phyloP scores from a whole-genome alignment of 2,329 filamentous ascomycete genomes.

The Geosmithia putterillii region DNA sequence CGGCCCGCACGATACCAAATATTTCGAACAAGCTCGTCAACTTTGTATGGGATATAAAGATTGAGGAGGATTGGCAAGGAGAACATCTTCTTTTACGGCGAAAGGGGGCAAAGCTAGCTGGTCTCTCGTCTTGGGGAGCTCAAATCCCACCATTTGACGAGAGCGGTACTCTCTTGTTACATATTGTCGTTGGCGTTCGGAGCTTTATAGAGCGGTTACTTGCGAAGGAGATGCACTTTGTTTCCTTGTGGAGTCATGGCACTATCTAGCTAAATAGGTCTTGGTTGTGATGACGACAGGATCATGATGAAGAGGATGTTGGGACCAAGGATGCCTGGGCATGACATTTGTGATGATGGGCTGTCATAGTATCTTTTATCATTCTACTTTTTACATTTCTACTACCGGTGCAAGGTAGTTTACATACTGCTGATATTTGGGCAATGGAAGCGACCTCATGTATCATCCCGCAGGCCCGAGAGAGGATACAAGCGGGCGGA shows the following conservation, averaged over 20 bases:
- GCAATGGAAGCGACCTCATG: not conserved
- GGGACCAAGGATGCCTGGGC: not conserved
- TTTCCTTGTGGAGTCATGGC: constrained; percentile 1
- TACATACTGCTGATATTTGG: not conserved
- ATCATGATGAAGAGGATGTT: not conserved
- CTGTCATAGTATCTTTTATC: not conserved
- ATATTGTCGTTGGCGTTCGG: constrained; percentile 16
- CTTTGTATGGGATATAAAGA: not conserved
- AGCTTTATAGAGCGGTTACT: constrained; percentile 11
- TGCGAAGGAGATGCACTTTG: constrained; percentile 1
- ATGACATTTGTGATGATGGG: not conserved
- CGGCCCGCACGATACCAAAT: not conserved
- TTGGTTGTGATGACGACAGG: not conserved
- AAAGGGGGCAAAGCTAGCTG: not conserved
- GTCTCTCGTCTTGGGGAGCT: not conserved
- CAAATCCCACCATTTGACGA: not conserved
- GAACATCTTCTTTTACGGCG: not conserved
- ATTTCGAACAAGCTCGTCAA: not conserved
- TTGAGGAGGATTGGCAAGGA: not conserved
- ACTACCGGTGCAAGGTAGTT: not conserved
- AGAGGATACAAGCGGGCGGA: no score
- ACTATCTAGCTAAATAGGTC: not conserved
- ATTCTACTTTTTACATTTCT: not conserved
- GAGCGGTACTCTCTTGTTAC: constrained; percentile 7
- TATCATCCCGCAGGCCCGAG: no score